Conservation (phyloP, 768 basidiomycete genomes). For the Phaeotremella skinneri region DNA sequence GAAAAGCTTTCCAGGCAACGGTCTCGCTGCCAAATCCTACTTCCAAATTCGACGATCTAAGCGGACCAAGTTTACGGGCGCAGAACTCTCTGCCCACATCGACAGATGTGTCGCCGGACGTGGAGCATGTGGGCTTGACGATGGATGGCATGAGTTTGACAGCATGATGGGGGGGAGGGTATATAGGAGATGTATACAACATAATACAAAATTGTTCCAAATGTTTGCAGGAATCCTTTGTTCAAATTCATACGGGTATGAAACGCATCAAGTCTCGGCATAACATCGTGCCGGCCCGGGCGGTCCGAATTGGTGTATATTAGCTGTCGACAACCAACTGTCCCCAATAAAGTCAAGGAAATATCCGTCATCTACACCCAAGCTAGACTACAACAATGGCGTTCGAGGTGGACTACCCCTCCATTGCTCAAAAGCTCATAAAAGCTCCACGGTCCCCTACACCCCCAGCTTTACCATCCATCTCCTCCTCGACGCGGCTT, state of each 20-base stretch:
- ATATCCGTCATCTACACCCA: too few relatives aligned
- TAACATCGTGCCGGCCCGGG: not conserved
- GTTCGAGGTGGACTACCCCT: not conserved
- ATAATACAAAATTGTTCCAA: too few relatives aligned
- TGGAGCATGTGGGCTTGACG: not conserved
- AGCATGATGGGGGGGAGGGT: not conserved
- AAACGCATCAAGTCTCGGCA: not conserved
- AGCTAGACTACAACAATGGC: not conserved
- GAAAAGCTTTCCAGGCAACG: conserved; percentile 38
- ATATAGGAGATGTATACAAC: too few relatives aligned
- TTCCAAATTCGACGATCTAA: conserved; percentile 35
- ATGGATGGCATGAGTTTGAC: not conserved
- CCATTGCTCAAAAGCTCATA: not conserved
- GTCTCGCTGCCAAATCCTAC: conserved; percentile 24
- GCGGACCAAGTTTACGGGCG: conserved; percentile 19
- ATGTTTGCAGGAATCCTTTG: too few relatives aligned
- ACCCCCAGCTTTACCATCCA: not conserved
- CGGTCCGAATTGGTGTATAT: too few relatives aligned
- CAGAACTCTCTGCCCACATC: not conserved
- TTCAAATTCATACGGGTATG: too few relatives aligned
- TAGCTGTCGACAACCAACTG: too few relatives aligned
- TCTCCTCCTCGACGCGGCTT: not conserved
- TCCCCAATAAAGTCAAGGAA: too few relatives aligned
- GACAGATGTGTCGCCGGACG: not conserved
- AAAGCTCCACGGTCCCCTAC: not conserved